Conservation (phyloP, 2,329 filamentous ascomycete genomes). For the Exophiala viscosa region DNA sequence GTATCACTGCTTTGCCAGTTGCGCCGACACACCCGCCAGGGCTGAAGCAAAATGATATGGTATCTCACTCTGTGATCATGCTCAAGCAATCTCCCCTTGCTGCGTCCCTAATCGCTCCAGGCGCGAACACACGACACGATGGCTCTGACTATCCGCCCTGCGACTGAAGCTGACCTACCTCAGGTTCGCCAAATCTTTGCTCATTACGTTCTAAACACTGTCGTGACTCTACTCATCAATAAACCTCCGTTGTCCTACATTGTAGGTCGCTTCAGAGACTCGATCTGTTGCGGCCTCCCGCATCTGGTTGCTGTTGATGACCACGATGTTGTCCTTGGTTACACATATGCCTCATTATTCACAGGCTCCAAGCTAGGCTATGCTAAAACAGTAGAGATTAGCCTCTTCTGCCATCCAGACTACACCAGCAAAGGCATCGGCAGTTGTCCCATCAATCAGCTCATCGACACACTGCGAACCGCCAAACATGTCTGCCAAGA, state of each 20-base stretch:
- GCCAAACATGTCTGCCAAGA: slow-evolving; percentile 27
- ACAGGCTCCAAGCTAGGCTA: slow-evolving; percentile 37
- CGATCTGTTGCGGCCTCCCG: slow-evolving; percentile 31
- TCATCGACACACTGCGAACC: slow-evolving; percentile 32
- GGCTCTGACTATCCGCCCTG: slow-evolving; percentile 36
- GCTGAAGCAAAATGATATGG: no score
- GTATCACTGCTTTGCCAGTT: no score
- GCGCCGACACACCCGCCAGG: no score
- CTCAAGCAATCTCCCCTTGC: no score
- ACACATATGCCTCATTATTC: slow-evolving; percentile 36
- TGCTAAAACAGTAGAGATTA: slow-evolving; percentile 40
- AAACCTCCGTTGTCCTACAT: slow-evolving; percentile 32
- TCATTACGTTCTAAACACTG: slow-evolving; percentile 39
- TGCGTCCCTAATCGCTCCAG: neutral
- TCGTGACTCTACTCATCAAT: slow-evolving; percentile 35
- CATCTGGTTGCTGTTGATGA: slow-evolving; percentile 37
- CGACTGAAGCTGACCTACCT: slow-evolving; percentile 33
- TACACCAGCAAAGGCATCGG: slow-evolving; percentile 35
- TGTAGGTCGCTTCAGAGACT: slow-evolving; percentile 30
- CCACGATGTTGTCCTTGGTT: slow-evolving; percentile 32
- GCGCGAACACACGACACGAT: slow-evolving; percentile 7
- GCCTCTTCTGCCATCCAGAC: slow-evolving; percentile 38
- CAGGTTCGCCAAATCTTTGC: slow-evolving; percentile 36
- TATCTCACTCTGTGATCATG: no score
- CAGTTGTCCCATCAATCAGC: slow-evolving; percentile 30